Percentiles rank a stretch among this genome's conserved stretches.
phyloP scores from a whole-genome alignment of 768 basidiomycete genomes.

The Tricholoma terreum region DNA sequence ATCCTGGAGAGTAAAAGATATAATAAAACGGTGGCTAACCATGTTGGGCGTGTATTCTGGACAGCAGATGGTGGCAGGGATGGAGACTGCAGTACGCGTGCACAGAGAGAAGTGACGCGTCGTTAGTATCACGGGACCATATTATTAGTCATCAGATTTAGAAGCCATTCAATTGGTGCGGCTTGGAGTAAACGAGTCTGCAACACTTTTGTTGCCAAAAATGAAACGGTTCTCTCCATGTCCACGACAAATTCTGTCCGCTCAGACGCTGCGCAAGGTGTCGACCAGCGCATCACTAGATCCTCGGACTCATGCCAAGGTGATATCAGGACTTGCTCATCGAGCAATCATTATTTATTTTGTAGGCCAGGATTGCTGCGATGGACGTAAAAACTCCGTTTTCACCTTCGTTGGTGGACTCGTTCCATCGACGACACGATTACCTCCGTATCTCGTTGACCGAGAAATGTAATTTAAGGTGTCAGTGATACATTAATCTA shows the following conservation, averaged over 20 bases:
- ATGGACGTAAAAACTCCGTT: slow-evolving; percentile 48
- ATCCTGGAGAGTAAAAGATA: neutral
- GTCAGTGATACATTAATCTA: slow-evolving; percentile 32
- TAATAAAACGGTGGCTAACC: slow-evolving; percentile 37
- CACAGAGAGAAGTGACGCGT: slow-evolving; percentile 41
- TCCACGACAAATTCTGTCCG: neutral
- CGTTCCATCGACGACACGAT: slow-evolving; percentile 67
- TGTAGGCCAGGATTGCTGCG: slow-evolving; percentile 53
- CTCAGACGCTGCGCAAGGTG: neutral
- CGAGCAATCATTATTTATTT: neutral
- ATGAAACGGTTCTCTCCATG: neutral
- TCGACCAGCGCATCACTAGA: slow-evolving; percentile 2
- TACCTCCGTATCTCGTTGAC: slow-evolving; percentile 89
- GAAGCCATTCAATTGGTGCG: too few relatives aligned
- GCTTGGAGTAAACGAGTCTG: too few relatives aligned
- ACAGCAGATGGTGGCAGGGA: slow-evolving; percentile 7
- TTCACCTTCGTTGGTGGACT: slow-evolving; percentile 59
- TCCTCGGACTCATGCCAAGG: slow-evolving; percentile 19
- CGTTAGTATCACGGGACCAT: slow-evolving; percentile 32
- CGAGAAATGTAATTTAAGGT: slow-evolving; percentile 85
- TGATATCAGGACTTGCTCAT: neutral
- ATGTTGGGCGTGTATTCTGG: slow-evolving; percentile 30
- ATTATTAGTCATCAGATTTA: neutral
- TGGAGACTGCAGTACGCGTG: slow-evolving; percentile 29
- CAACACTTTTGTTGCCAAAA: neutral